Evolutionary conservation across 2,329 filamentous ascomycete species (phyloP), one percentile per base, ranked within the genome.

Genomic region (Dactylellina leptospora): DNA sequence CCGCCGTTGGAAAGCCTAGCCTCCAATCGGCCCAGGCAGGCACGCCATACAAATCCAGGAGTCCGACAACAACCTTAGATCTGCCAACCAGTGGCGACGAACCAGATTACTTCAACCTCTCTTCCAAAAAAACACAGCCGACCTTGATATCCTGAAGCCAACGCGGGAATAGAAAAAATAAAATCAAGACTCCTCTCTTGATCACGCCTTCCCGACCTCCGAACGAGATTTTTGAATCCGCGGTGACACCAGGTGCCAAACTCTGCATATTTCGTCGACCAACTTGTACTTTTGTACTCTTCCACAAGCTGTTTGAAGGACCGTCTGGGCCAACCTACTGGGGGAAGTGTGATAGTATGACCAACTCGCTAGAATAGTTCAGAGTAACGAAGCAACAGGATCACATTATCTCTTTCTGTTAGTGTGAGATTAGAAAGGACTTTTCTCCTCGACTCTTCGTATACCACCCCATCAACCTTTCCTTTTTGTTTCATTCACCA

Each of bases 1-100:
- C 51, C 51, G 66, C 66, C 66, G 58, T 72, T 72, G n/a, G 53
- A 72, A 48, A 64, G 59, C 59, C 68, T 64, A 63, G 68, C 53
- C 68, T 72, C 47, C 68, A 64, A 72, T 64, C 68, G 54, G 33
- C 68, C 59, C 45, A 38, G 56, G 53, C 45, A 51, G 42, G 58
- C 36, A 56, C 30, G 30, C 58, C 50, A 55, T 55, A 55, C 50
- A 30, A 33, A 63, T 30, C 33, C 59, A 63, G 47, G 48, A 63
- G 47, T 40, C 22, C 45, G 56, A 61, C 44, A 50, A 47, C 44
- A 33, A 59, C 51, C 60, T 40, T n/a, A 27, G 44, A 51, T 40
- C 50, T 56, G 38, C 51, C 44, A 63, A 54, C 38, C 51, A 54
- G 60, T 64, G 68, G 68, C 68, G 68, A 72, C 66, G 58, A 51